Evolutionary conservation across 2,329 filamentous ascomycete species (phyloP).

Genomic region (Pyrenophora seminiperda): DNA sequence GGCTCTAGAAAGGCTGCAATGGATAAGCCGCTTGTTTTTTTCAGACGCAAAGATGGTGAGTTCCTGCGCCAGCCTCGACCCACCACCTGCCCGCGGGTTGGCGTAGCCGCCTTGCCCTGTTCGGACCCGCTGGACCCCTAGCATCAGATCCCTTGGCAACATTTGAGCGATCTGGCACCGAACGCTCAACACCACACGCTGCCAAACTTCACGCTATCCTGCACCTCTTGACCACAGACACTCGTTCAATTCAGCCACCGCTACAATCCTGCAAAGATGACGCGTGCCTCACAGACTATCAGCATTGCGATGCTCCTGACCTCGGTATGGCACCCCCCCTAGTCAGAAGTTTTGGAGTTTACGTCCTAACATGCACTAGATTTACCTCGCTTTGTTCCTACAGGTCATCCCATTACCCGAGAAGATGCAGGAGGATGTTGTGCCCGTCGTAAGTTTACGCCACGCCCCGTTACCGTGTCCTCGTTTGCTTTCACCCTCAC

Average conservation of each 20-base stretch:
- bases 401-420: constrained; percentile 80
- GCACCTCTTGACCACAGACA: constrained; percentile 28
- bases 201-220: constrained; percentile 11
- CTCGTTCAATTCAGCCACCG: constrained; percentile 16
- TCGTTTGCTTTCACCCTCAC: background rate
- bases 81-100: constrained; percentile 11
- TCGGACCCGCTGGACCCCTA: constrained; percentile 26
- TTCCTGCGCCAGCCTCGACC: constrained; percentile 14
- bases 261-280: constrained; percentile 66
- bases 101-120: constrained; percentile 11
- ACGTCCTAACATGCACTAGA: constrained; percentile 58
- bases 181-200: constrained; percentile 25
- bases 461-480: background rate
- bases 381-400: constrained; percentile 87
- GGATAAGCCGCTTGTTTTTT: constrained; percentile 17
- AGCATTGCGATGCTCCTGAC: constrained; percentile 85
- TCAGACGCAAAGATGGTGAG: constrained; percentile 10
- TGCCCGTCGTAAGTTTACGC: constrained; percentile 79
- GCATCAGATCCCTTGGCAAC: constrained; percentile 31
- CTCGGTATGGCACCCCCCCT: constrained; percentile 66
- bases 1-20: constrained; percentile 11
- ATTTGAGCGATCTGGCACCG: constrained; percentile 36
- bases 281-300: constrained; percentile 89
- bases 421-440: constrained; percentile 79
- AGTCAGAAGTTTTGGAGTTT: constrained; percentile 7